Evolutionary conservation across 2,329 filamentous ascomycete genomes (phyloP), one percentile per base, ranked within the genome.

Genomic region (Pseudogymnoascus sp.): DNA sequence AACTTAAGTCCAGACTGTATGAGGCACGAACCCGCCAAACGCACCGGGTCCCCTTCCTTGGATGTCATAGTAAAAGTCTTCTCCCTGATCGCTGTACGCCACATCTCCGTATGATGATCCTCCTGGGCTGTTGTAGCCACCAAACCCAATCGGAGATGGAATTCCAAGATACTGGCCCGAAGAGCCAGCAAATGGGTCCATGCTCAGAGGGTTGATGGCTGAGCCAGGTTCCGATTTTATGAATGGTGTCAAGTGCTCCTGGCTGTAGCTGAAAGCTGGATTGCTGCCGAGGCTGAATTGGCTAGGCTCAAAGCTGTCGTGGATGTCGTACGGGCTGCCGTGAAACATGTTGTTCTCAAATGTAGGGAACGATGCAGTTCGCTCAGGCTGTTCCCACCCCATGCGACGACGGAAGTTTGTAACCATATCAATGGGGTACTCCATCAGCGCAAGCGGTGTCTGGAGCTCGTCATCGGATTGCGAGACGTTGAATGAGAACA

Each of bases 381-480:
- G 78, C 66, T 79, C 77, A 10, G 84, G 84, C 65, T 84, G 80
- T 50, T 79, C 73, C 85, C 85, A 90, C 59, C 87, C 85, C 79
- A 90, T 86, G 67, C 86, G 83, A 37, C 78, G 79, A 68, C 87
- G 85, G 75, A 92, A 91, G 69, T 86, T 84, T 63, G 79, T 78
- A 63, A 90, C 84, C 56, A 85, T 84, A 68, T 89, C 82, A 63
- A 89, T 85, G 16, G 89, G 88, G 66, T 87, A 86, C 68, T 89
- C 85, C 85, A 91, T 89, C 47, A 92, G 79, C 4, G 79, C 77
- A 65, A 90, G 75, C 10, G 86, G 84, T 31, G 85, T 83, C 70
- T 86, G 83, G 44, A 82, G 75, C 25, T 84, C 82, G 14, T 80
- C 79, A 63, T 84, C 82, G 64, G 81, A 78, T 65, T 82, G 80